A percentile compares a stretch with the other conserved stretches of the same genome.
phyloP scores from a whole-genome alignment of 805 yeast species.

The Candida montana region DNA sequence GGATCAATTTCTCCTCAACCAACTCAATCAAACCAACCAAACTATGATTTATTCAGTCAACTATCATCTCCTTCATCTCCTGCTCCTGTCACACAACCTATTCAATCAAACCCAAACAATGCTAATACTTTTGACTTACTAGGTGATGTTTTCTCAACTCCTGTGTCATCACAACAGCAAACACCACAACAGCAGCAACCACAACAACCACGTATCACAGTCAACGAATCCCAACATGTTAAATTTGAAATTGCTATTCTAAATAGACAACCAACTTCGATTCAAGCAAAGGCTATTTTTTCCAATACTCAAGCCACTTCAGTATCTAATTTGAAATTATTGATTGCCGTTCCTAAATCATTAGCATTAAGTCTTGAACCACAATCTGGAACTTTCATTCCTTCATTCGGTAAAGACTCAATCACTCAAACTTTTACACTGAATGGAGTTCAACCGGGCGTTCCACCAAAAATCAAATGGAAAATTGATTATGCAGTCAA shows the following conservation, averaged over 20 bases:
- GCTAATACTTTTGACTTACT: slow-evolving; percentile 17
- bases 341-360: slow-evolving; percentile 67
- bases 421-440: slow-evolving; percentile 47
- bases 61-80: slow-evolving; percentile 13
- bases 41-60: slow-evolving; percentile 22
- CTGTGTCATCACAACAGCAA: slow-evolving; percentile 7
- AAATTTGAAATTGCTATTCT: slow-evolving; percentile 42
- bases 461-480: slow-evolving; percentile 69
- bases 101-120: slow-evolving; percentile 10
- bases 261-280: slow-evolving; percentile 31
- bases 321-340: slow-evolving; percentile 48
- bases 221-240: slow-evolving; percentile 41
- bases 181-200: slow-evolving; percentile 9
- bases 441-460: slow-evolving; percentile 30
- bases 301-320: slow-evolving; percentile 44
- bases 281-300: slow-evolving; percentile 43
- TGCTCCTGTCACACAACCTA: slow-evolving; percentile 15
- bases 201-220: slow-evolving; percentile 22
- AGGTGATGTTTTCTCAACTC: slow-evolving; percentile 16
- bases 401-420: slow-evolving; percentile 42
- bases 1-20: slow-evolving; percentile 27
- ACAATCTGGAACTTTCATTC: slow-evolving; percentile 52
- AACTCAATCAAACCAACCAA: slow-evolving; percentile 20
- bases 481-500: slow-evolving; percentile 51
- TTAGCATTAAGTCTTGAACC: slow-evolving; percentile 55